phyloP scores from a whole-genome alignment of 345 rosid species.

The Gossypium anomalum region DNA sequence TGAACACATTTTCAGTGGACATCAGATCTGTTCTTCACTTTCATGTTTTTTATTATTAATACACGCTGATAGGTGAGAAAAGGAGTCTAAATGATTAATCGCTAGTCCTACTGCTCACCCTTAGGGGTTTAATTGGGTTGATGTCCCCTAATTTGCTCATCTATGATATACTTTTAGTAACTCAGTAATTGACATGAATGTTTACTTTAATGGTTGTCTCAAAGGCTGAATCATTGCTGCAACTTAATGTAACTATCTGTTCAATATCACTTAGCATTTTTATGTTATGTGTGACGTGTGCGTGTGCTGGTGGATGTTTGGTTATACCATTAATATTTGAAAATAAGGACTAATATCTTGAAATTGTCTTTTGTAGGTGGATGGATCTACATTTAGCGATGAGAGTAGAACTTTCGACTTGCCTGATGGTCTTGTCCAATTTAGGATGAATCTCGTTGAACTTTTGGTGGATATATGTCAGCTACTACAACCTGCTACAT shows the following conservation, averaged over 20 bases:
- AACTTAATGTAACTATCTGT: not conserved
- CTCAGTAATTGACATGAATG: not conserved
- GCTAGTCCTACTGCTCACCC: not conserved
- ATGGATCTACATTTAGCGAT: constrained; percentile 62
- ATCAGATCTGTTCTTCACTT: not conserved
- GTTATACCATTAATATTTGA: not conserved
- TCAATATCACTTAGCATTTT: not conserved
- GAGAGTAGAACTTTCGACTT: constrained; percentile 54
- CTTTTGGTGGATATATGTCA: constrained; percentile 90
- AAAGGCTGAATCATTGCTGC: not conserved
- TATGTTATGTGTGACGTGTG: not conserved
- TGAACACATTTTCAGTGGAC: not conserved
- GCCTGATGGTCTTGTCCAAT: constrained; percentile 83
- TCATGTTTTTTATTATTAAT: not conserved
- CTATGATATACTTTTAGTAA: not conserved
- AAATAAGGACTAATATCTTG: not conserved
- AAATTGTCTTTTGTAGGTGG: constrained; percentile 51
- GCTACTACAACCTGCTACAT: constrained; percentile 55
- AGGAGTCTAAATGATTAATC: not conserved
- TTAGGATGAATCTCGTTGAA: constrained; percentile 81
- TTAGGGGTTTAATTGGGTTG: not conserved
- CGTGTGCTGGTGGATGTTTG: not conserved
- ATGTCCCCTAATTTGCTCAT: not conserved
- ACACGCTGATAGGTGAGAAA: constrained; percentile 6
- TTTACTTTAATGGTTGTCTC: not conserved